Base-by-base conservation (phyloP, 208 protist species). In the Novymonas esmeraldas region DNA sequence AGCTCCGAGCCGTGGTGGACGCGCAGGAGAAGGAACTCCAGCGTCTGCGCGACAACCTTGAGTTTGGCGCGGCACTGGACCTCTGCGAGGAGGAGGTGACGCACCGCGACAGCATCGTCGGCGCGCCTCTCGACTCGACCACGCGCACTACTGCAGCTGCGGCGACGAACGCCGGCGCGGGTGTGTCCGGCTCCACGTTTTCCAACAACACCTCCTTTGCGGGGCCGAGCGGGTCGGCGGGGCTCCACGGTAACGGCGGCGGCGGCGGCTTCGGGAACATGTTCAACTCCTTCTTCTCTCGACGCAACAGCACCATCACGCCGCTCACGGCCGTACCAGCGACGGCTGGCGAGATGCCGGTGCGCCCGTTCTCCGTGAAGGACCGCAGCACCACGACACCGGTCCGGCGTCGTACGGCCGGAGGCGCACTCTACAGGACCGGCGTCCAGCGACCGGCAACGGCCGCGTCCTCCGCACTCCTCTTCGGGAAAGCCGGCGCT, bases 21-120 rank as follows among this genome's bases (percentile, higher is more conserved):
- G 60, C 64, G 34, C 61, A 73, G 33, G 31, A 51, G 3, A 49
- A 45, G 29, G 70, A 80, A 18, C 64, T 89, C 3, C 44, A 54
- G 13, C 73, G 80, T 26, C 69, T 89, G 1, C 71, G 70, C 14
- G 78, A 89, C 20, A 59, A 87, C 41, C 64, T 85, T 0, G 82
- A 89, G 41, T 87, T 89, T 57, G 65, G 74, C 54, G 55, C 52
- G 4, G 87, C 62, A 38, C 52, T 92, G 33, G 81, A 87, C 28
- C 51, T 79, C 6, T 73, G 74, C 24, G 79, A 92, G 34, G 65
- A 28, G 4, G 63, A 38, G 26, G 67, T 44, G 1, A 45, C 34
- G 6, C 48, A 38, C 2, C 56, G 56, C 7, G 46, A 36, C 6
- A 57, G 11, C 54, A n/a, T 36, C 18, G 29, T 9, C 34, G 61